phyloP scores from a whole-genome alignment of 179 eudicot species.

The Spergularia azorica region DNA sequence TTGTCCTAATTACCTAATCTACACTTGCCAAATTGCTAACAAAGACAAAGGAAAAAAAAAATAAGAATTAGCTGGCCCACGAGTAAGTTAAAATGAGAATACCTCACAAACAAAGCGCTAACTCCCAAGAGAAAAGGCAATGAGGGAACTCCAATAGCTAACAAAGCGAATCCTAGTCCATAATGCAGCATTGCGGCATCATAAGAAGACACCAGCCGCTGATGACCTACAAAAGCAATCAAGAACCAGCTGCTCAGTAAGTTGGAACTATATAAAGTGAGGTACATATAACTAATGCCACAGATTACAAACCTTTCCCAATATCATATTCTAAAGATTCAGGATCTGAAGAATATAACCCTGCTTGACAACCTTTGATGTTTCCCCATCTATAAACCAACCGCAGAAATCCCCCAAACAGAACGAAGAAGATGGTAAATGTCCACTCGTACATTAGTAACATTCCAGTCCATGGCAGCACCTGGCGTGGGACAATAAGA shows the following conservation, averaged over 20 bases:
- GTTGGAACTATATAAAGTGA: conserved; percentile 22
- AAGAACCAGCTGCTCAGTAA: conserved; percentile 21
- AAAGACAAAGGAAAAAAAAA: not conserved
- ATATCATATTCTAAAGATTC: conserved; percentile 31
- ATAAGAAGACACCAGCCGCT: conserved; percentile 49
- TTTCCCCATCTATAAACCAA: conserved; percentile 26
- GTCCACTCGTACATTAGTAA: conserved; percentile 92
- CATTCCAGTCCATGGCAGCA: conserved; percentile 94
- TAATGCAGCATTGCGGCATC: conserved; percentile 56
- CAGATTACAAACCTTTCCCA: conserved; percentile 28
- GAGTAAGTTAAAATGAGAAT: conserved; percentile 16
- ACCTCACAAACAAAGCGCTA: conserved; percentile 90
- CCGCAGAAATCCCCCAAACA: conserved; percentile 38
- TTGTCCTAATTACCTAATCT: not conserved
- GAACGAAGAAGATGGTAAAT: conserved; percentile 68
- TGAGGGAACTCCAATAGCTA: conserved; percentile 65
- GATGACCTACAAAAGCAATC: conserved; percentile 55
- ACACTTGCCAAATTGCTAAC: not conserved
- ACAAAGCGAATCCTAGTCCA: conserved; percentile 61
- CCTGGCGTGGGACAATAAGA: conserved; percentile 82
- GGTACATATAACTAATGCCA: conserved; percentile 18
- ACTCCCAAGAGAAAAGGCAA: conserved; percentile 78
- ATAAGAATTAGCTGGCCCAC: not conserved
- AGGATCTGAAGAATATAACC: conserved; percentile 18
- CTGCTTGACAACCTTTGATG: conserved; percentile 19